phyloP scores from a whole-genome alignment of 352 stramenopile species.

The Thraustotheca clavata region DNA sequence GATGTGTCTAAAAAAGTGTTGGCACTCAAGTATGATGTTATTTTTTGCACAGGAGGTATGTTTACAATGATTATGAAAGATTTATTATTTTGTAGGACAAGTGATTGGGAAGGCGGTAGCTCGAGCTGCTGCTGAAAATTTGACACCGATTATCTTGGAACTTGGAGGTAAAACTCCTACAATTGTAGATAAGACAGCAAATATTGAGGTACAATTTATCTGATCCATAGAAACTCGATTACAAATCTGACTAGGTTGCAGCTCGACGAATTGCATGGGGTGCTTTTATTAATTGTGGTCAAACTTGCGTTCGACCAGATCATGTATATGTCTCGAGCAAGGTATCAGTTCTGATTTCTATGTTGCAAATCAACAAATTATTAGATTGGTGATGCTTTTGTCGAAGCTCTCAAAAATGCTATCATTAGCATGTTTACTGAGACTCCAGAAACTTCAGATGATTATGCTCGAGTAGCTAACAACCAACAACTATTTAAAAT shows the following conservation, averaged over 20 bases:
- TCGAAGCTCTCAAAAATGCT: neutral
- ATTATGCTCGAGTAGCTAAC: slow-evolving; percentile 4
- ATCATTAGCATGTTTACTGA: neutral
- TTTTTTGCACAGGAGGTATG: slow-evolving; percentile 58
- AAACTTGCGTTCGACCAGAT: slow-evolving; percentile 93
- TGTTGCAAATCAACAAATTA: neutral
- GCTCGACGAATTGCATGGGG: slow-evolving; percentile 74
- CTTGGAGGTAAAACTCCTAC: slow-evolving; percentile 89
- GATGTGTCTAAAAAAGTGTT: slow-evolving; percentile 77
- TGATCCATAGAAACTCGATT: too few relatives aligned
- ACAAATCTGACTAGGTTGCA: slow-evolving; percentile 34
- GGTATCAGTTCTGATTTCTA: neutral
- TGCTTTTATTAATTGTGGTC: slow-evolving; percentile 86
- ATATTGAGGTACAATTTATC: slow-evolving; percentile 26
- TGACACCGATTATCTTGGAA: slow-evolving; percentile 92
- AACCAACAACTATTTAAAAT: neutral
- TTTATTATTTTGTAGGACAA: slow-evolving; percentile 7
- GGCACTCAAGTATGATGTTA: slow-evolving; percentile 66
- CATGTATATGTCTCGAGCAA: slow-evolving; percentile 70
- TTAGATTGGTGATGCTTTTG: neutral
- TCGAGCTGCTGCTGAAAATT: slow-evolving; percentile 81
- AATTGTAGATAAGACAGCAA: slow-evolving; percentile 68
- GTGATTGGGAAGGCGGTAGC: slow-evolving; percentile 85
- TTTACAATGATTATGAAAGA: neutral
- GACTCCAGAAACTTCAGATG: neutral